Conservation (phyloP, 1,284 basidiomycete species). For the Trametes versicolor region DNA sequence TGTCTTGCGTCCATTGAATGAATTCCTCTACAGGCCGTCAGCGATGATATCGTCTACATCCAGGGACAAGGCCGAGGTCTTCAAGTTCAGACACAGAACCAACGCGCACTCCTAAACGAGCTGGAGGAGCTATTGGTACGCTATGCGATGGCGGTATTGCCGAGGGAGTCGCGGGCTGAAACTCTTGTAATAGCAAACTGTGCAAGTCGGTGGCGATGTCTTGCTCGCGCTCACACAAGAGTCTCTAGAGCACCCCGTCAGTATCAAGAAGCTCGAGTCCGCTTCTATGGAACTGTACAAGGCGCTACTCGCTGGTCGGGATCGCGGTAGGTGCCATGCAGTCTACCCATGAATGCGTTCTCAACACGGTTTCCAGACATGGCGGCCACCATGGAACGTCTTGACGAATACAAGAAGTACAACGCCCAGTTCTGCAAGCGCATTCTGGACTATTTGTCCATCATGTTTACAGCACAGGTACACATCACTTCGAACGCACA, state of each 20-base stretch:
- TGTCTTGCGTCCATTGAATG: constrained; percentile 11
- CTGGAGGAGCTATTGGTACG: constrained; percentile 86
- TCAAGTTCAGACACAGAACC: constrained; percentile 98
- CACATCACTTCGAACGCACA: constrained; percentile 14
- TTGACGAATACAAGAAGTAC: constrained; percentile 90
- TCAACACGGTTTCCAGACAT: constrained; percentile 66
- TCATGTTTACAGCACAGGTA: constrained; percentile 90
- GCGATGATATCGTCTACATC: constrained; percentile 95
- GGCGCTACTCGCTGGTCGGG: constrained; percentile 90
- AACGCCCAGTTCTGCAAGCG: constrained; percentile 94
- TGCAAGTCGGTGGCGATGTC: constrained; percentile 86
- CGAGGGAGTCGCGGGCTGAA: background rate
- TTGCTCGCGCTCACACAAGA: constrained; percentile 86
- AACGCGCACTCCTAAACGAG: constrained; percentile 83
- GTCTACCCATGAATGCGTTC: background rate
- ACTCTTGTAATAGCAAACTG: constrained; percentile 84
- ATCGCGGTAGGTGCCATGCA: constrained; percentile 66
- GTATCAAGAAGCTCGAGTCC: constrained; percentile 83
- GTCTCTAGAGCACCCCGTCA: constrained; percentile 80
- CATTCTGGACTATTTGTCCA: constrained; percentile 87
- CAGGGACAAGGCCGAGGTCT: constrained; percentile 97
- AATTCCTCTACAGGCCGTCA: constrained; percentile 74
- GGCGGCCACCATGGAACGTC: constrained; percentile 92
- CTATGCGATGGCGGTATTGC: too few species aligned
- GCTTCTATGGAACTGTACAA: constrained; percentile 95